Evolutionary conservation across 2,329 filamentous ascomycete genomes (phyloP).

Genomic region (Phialophora chinensis): DNA sequence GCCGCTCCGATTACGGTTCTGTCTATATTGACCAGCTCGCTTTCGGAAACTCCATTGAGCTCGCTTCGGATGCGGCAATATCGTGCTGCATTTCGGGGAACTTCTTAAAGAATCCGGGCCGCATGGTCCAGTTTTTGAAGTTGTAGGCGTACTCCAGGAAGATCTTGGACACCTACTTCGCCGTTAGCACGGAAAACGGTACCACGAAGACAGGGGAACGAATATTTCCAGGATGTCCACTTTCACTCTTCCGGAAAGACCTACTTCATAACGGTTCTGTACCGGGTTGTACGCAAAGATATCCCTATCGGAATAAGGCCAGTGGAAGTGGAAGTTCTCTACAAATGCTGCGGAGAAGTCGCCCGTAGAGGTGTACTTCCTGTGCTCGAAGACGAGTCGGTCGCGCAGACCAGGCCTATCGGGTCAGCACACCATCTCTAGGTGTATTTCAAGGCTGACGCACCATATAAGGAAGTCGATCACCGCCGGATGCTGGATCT

Average conservation of each 20-base stretch:
- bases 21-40: conserved; percentile 16
- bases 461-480: conserved; percentile 39
- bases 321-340: conserved; percentile 38
- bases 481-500: conserved; percentile 38
- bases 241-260: neutral
- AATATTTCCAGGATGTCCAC: neutral
- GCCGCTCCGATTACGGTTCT: neutral
- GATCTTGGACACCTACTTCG: conserved; percentile 33
- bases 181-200: conserved; percentile 10
- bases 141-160: conserved; percentile 37
- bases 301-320: conserved; percentile 36
- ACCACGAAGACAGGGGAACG: neutral
- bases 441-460: neutral
- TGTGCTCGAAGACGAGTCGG: conserved; percentile 38
- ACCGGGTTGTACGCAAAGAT: conserved; percentile 31
- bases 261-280: neutral
- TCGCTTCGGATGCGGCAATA: conserved; percentile 31
- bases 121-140: conserved; percentile 40
- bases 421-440: neutral
- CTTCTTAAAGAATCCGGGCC: conserved; percentile 36
- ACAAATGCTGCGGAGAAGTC: conserved; percentile 37
- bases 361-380: conserved; percentile 36
- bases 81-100: conserved; percentile 39
- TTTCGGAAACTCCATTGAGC: conserved; percentile 26
- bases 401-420: conserved; percentile 35